A percentile compares a stretch with the other conserved stretches of the same genome.
These are phyloP conservation scores for Jackrogersella minutella DNA, from an alignment of 495 filamentous ascomycete species.

Conservation along the genomic window DNA sequence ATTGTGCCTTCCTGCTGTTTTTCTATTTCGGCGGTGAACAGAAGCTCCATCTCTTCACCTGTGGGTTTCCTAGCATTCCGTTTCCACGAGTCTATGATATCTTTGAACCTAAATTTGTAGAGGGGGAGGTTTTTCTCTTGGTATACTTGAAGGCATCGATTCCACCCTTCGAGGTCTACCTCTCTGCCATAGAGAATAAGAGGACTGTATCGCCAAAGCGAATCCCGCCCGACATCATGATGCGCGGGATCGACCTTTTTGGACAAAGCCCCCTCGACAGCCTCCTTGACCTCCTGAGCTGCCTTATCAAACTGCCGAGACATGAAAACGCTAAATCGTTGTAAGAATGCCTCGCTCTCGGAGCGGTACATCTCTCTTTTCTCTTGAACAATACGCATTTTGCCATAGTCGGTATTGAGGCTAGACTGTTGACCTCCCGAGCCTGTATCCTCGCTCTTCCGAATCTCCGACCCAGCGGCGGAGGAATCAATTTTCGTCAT, in stretches of 20 bases:
- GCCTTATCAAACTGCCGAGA: constrained; percentile 78
- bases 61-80: constrained; percentile 77
- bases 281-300: constrained; percentile 68
- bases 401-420: constrained; percentile 81
- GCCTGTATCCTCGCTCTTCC: constrained; percentile 57
- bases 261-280: constrained; percentile 59
- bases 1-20: constrained; percentile 75
- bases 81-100: constrained; percentile 84
- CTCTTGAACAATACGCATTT: constrained; percentile 92
- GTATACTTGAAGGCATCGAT: constrained; percentile 78
- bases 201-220: constrained; percentile 84
- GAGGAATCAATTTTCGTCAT: constrained; percentile 92
- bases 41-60: constrained; percentile 83
- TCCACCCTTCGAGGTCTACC: constrained; percentile 81
- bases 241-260: constrained; percentile 63
- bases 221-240: constrained; percentile 59
- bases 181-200: constrained; percentile 86
- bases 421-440: constrained; percentile 59
- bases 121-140: constrained; percentile 75
- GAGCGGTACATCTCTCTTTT: constrained; percentile 86
- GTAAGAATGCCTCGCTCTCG: constrained; percentile 75
- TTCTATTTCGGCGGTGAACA: constrained; percentile 90
- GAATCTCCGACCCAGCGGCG: constrained; percentile 63
- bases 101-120: constrained; percentile 83
- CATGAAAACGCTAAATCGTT: constrained; percentile 81